Conservation (phyloP, 2,329 filamentous ascomycete genomes). For the Ophiosphaerella herpotricha region DNA sequence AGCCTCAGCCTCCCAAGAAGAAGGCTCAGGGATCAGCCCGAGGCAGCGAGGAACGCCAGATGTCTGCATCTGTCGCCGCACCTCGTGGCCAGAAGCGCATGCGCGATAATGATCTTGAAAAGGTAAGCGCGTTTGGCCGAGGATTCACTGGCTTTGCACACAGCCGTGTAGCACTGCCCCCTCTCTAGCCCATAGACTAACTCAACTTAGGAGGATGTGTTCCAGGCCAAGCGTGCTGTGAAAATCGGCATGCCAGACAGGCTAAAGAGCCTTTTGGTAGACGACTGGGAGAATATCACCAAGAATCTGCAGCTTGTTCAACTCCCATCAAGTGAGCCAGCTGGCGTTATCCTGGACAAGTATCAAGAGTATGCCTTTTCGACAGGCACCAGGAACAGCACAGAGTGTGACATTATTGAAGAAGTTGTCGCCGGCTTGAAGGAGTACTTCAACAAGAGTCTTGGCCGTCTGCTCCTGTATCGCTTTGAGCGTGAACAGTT, state of each 20-base stretch:
- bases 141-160: not conserved
- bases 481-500: constrained; percentile 93
- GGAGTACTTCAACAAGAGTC: constrained; percentile 90
- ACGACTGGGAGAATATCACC: constrained; percentile 98
- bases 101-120: constrained; percentile 81
- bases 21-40: constrained; percentile 66
- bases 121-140: constrained; percentile 56
- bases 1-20: constrained; percentile 56
- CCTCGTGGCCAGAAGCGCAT: constrained; percentile 73
- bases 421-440: constrained; percentile 85
- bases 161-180: not conserved
- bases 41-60: constrained; percentile 78
- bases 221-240: constrained; percentile 81
- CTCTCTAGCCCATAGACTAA: constrained; percentile 1
- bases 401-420: constrained; percentile 82
- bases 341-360: constrained; percentile 77
- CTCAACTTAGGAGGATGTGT: constrained; percentile 76
- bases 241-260: constrained; percentile 85
- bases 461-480: constrained; percentile 89
- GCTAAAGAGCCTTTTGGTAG: constrained; percentile 89
- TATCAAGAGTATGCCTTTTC: constrained; percentile 76
- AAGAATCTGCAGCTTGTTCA: constrained; percentile 91
- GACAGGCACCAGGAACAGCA: constrained; percentile 62
- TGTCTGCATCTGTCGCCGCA: constrained; percentile 58
- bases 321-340: constrained; percentile 76